Evolutionary conservation across 345 rosid genomes (phyloP), one percentile per base, ranked within the genome.

Genomic region (Syzygium grande): DNA sequence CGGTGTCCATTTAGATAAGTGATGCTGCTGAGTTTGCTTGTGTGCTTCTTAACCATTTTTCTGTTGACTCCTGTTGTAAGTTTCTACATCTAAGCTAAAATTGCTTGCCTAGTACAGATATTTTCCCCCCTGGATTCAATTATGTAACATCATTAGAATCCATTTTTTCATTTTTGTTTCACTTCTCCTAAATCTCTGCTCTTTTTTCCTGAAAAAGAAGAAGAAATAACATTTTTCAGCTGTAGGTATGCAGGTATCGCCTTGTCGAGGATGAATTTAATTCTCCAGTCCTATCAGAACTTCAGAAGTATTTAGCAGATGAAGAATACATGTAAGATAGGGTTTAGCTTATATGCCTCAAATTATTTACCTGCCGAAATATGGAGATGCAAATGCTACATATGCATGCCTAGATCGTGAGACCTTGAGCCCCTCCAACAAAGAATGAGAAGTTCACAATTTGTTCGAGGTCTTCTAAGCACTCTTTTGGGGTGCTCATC

Each of bases 171-270:
- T 61, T 61, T 61, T 61, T n/a, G 73, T 61, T 65, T 73, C 83
- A 38, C 49, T 38, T 73, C 13, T 73, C 83, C 23, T 19, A 73
- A 73, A 41, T 73, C 83, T 73, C 83, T 73, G 11, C 49, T 38
- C 10, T 73, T 73, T 41, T 85, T 85, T 85, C 65, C 58, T 19
- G 61, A 58, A 21, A 30, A n/a, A 11, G 56, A 51, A 84, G 30
- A 49, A 65, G 38, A 68, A 9, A 34, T 68, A 46, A 8, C 41
- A 59, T 88, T 78, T 43, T 84, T 84, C 88, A 77, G 86, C 87
- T 91, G 87, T 90, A 98, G 99, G 93, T 97, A 86, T 96, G 98
- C 92, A 92, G 99, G 89, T 94, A 92, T 87, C 95, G 94, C 84
- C 89, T 87, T 84, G 80, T 98, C 83, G 98, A 95, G 90, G 99